phyloP scores from a whole-genome alignment of 1,139 yeast species.

The Yamadazyma buinensis region DNA sequence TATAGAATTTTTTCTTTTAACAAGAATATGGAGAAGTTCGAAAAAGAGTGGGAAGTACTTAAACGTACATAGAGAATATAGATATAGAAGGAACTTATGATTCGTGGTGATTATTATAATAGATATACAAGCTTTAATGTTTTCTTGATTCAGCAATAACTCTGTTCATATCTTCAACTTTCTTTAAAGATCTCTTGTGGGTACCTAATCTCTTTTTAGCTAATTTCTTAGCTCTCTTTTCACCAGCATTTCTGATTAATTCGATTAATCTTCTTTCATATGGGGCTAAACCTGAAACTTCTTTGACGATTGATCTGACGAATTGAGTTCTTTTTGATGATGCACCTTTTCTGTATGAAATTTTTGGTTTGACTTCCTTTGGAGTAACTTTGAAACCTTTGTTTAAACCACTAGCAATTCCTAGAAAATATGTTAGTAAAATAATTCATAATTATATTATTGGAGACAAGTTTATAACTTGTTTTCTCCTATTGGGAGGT shows the following conservation, averaged over 20 bases:
- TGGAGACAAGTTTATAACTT: too few species aligned
- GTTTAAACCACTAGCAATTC: slow-evolving; percentile 98
- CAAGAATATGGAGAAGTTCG: too few species aligned
- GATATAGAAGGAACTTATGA: slow-evolving; percentile 1
- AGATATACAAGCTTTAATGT: slow-evolving; percentile 33
- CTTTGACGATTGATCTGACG: slow-evolving; percentile 93
- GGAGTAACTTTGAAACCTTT: slow-evolving; percentile 97
- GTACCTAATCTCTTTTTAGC: slow-evolving; percentile 99
- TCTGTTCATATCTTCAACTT: slow-evolving; percentile 97
- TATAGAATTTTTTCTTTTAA: too few species aligned
- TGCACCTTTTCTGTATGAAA: slow-evolving; percentile 97
- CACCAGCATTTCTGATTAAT: slow-evolving; percentile 99
- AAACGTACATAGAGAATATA: background rate
- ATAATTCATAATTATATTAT: too few species aligned
- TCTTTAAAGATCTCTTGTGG: slow-evolving; percentile 98
- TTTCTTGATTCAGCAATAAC: slow-evolving; percentile 98
- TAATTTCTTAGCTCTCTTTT: slow-evolving; percentile 99
- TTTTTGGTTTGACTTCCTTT: slow-evolving; percentile 90
- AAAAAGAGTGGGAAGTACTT: background rate
- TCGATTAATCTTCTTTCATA: slow-evolving; percentile 99
- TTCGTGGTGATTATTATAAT: slow-evolving; percentile 7
- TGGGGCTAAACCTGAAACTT: slow-evolving; percentile 99
- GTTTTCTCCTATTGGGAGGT: too few species aligned
- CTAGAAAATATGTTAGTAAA: slow-evolving; percentile 36
- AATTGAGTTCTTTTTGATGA: slow-evolving; percentile 93